These are phyloP conservation scores for Rhizopogon rudus DNA, from an alignment of 768 basidiomycete genomes.

Conservation along the genomic window DNA sequence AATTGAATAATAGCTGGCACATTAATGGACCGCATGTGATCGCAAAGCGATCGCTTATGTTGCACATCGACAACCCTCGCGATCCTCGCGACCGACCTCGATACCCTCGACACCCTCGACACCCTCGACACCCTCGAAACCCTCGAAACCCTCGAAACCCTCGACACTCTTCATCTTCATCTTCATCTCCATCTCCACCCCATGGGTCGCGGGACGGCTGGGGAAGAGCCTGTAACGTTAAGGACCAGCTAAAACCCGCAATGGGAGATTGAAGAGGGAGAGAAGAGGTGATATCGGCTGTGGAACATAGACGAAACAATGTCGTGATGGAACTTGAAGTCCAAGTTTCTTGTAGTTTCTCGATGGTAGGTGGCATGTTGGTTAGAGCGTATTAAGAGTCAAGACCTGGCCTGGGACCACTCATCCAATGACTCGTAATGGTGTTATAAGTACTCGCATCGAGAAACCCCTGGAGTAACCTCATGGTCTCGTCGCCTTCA, in stretches of 20 bases:
- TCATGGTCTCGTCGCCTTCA: not conserved
- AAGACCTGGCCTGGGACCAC: not conserved
- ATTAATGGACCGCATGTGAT: too few species aligned
- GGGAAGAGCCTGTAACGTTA: not conserved
- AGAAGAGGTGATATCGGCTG: not conserved
- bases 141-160: too few species aligned
- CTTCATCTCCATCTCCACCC: too few species aligned
- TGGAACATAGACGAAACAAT: not conserved
- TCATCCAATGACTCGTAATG: not conserved
- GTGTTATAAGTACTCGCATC: not conserved
- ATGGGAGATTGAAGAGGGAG: not conserved
- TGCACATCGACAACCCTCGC: too few species aligned
- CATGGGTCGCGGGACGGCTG: too few species aligned
- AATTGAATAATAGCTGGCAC: not conserved
- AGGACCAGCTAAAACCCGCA: not conserved
- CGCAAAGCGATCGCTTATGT: too few species aligned
- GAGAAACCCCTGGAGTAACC: not conserved
- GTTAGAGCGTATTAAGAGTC: not conserved
- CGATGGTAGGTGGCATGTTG: not conserved
- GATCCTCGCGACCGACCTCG: too few species aligned
- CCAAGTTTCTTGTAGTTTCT: not conserved
- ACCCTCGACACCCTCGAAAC: too few species aligned
- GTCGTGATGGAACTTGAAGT: not conserved
- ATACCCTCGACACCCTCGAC: too few species aligned
- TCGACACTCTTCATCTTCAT: too few species aligned